Percentiles rank a stretch among this genome's conserved stretches.
These are phyloP conservation scores for Trypanosoma caninum DNA, from an alignment of 208 protist genomes.

Conservation along the genomic window DNA sequence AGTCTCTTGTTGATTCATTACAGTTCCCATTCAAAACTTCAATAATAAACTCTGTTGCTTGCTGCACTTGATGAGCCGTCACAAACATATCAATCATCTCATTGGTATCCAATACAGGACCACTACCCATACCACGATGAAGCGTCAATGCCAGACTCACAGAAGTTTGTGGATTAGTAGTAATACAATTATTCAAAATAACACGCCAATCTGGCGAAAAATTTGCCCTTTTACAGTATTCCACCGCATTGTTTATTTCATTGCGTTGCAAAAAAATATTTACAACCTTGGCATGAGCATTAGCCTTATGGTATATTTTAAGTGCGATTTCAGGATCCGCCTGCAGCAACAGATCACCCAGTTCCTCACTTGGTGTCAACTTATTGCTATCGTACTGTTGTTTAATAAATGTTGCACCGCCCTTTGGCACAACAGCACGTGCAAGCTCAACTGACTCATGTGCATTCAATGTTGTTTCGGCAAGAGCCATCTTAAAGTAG, in stretches of 20 bases:
- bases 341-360: constrained; percentile 96
- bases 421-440: constrained; percentile 92
- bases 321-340: constrained; percentile 93
- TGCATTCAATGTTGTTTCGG: constrained; percentile 95
- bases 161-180: constrained; percentile 90
- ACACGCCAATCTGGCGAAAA: constrained; percentile 96
- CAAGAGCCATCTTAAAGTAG: constrained; percentile 98
- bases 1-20: constrained; percentile 86
- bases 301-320: constrained; percentile 96
- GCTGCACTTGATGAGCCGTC: constrained; percentile 93
- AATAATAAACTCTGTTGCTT: constrained; percentile 97
- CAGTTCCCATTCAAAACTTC: constrained; percentile 94
- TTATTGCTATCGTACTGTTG: constrained; percentile 99
- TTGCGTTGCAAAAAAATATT: constrained; percentile 93
- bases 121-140: constrained; percentile 70
- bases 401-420: constrained; percentile 91
- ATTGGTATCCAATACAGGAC: constrained; percentile 75
- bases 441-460: constrained; percentile 98
- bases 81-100: constrained; percentile 97
- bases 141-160: constrained; percentile 93
- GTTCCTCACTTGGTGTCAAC: constrained; percentile 97
- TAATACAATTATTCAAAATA: constrained; percentile 92
- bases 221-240: constrained; percentile 96
- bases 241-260: constrained; percentile 96
- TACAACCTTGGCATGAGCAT: constrained; percentile 94